phyloP scores from a whole-genome alignment of 257 asterid species.

The Leptodermis oblonga region DNA sequence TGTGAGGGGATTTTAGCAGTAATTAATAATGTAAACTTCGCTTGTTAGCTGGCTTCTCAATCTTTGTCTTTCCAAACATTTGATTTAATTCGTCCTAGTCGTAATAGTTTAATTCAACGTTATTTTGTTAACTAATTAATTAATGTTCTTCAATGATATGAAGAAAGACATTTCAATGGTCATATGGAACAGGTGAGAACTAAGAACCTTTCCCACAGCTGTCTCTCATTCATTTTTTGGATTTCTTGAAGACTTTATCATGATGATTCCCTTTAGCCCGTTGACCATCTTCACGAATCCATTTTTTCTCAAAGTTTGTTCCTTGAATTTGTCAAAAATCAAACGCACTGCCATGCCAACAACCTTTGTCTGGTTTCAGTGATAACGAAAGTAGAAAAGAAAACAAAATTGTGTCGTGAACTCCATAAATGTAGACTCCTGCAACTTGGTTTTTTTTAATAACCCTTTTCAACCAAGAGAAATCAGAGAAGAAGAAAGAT shows the following conservation, averaged over 20 bases:
- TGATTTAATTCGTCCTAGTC: too few relatives aligned
- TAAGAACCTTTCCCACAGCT: constrained; percentile 24
- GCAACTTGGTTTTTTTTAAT: too few relatives aligned
- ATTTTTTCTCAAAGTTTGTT: background rate
- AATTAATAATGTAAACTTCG: too few relatives aligned
- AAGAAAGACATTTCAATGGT: background rate
- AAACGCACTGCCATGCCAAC: background rate
- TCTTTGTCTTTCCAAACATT: background rate
- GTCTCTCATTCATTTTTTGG: constrained; percentile 17
- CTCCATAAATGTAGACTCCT: constrained; percentile 2
- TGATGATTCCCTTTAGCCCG: constrained; percentile 12
- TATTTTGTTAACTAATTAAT: too few relatives aligned
- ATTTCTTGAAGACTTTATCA: background rate
- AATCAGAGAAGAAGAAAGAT: too few relatives aligned
- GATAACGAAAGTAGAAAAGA: background rate
- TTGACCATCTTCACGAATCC: background rate
- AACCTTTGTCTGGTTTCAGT: constrained; percentile 9
- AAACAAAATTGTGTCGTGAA: constrained; percentile 8
- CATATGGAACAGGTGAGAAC: constrained; percentile 19
- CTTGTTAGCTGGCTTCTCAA: background rate
- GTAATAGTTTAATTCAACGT: background rate
- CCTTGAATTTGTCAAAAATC: constrained; percentile 24
- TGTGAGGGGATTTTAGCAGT: too few relatives aligned
- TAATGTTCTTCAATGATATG: background rate
- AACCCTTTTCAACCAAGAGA: too few relatives aligned